These are phyloP conservation scores for Cyclostephanos invisitatus DNA, from an alignment of 108 stramenopile species.

Conservation along the genomic window DNA sequence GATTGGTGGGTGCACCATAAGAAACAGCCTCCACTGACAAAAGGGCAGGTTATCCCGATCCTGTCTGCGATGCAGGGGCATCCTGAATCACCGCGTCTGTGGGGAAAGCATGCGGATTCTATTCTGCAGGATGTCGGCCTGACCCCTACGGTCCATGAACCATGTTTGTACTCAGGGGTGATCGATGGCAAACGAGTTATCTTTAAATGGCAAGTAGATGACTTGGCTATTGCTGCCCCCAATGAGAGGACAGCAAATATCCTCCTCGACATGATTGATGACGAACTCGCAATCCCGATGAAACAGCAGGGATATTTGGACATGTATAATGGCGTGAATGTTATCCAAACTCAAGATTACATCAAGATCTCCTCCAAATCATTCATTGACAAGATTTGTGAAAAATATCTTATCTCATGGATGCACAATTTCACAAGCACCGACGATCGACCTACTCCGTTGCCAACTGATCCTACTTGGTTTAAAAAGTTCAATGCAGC, in stretches of 20 bases:
- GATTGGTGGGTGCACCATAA: neutral
- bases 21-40: neutral
- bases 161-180: constrained; percentile 6
- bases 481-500: too few species aligned
- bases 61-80: constrained; percentile 11
- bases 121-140: constrained; percentile 3
- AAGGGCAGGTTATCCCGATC: neutral
- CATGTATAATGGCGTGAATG: constrained; percentile 4
- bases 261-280: constrained; percentile 6
- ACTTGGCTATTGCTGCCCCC: constrained; percentile 13
- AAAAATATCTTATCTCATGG: too few species aligned
- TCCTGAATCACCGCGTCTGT: constrained; percentile 18
- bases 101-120: constrained; percentile 15
- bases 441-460: too few species aligned
- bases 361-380: too few species aligned
- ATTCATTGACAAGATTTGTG: too few species aligned
- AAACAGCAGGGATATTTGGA: neutral
- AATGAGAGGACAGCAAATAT: neutral
- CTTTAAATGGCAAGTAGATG: too few species aligned
- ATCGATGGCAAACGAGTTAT: too few species aligned
- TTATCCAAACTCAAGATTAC: too few species aligned
- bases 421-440: too few species aligned
- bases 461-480: too few species aligned
- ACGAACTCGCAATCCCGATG: neutral
- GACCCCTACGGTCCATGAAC: constrained; percentile 14